A percentile compares a stretch with the other conserved stretches of the same genome.
Conservation (phyloP, 2,329 filamentous ascomycete genomes). For the Calycina herbarum region DNA sequence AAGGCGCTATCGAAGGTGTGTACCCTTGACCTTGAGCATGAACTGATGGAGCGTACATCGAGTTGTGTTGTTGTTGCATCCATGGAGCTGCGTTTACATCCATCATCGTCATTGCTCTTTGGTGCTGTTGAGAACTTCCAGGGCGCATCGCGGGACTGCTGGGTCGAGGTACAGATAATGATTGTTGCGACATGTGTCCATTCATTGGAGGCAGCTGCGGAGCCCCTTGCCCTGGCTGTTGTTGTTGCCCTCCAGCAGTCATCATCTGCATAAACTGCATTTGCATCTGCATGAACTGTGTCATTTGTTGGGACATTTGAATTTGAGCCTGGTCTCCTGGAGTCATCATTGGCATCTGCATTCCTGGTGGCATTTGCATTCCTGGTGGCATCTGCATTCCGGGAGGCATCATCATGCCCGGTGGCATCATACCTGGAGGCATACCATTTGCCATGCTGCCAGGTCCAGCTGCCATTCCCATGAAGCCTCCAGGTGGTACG, state of each 20-base stretch:
- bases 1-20: constrained; percentile 88
- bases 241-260: constrained; percentile 39
- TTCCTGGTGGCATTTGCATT: constrained; percentile 31
- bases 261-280: constrained; percentile 94
- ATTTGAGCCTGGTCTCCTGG: constrained; percentile 72
- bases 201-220: constrained; percentile 24
- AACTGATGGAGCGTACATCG: constrained; percentile 52
- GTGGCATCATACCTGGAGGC: constrained; percentile 26
- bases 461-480: constrained; percentile 37
- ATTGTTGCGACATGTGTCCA: constrained; percentile 28
- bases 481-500: constrained; percentile 30
- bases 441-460: constrained; percentile 34
- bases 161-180: constrained; percentile 28
- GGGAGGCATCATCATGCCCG: constrained; percentile 30
- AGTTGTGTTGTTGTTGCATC: constrained; percentile 46
- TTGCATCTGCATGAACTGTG: constrained; percentile 88
- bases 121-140: constrained; percentile 25
- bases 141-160: constrained; percentile 27
- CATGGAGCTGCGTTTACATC: constrained; percentile 64
- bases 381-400: constrained; percentile 34
- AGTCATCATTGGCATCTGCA: constrained; percentile 41
- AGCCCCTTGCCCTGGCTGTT: constrained; percentile 8
- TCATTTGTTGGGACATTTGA: constrained; percentile 81
- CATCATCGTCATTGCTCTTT: constrained; percentile 80
- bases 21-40: constrained; percentile 59